Evolutionary conservation across 2,329 filamentous ascomycete genomes (phyloP), one percentile per base, ranked within the genome.

Genomic region (Alternaria arborescens): DNA sequence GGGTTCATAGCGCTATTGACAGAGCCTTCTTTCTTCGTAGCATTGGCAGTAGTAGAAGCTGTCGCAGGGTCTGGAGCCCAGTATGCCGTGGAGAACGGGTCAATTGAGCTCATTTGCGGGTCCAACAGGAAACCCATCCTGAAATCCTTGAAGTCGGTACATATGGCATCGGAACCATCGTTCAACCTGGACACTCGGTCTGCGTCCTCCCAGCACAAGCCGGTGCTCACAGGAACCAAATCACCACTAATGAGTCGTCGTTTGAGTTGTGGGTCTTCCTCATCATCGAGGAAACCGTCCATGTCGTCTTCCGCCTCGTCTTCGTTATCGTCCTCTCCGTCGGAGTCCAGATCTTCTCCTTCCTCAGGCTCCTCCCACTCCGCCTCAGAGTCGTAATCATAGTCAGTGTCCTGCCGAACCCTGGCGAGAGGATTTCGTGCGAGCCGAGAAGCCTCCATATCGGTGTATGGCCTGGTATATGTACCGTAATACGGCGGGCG

Each of bases 281-380:
- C 92, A 6, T 92, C 92, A 68, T 97, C 94, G 2, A 97, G 83
- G 72, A 97, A 97, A 18, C 89, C 94, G 4, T 93, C 92, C 89
- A 97, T 91, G 61, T 96, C 93, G 64, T 92, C 91, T 16, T 92
- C 91, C n/a, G 88, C 90, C 11, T 92, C 85, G 51, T 91, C 88
- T 26, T 90, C 90, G 10, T 89, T 87, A 52, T 87, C 85, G 6
- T 90, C 88, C 57, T 90, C 88, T 30, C 86, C 87, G 60, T 90
- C 88, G 3, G 86, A 87, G 50, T 85, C 81, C 3, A 90, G 78
- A 59, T 91, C 88, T 69, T 91, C 89, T 36, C 87, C 87, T 58
- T 94, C 82, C 85, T 93, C 81, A 34, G 91, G 89, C 72, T 93
- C 90, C 71, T 90, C 84, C 92, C 92, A 96, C 86, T 95, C 92